phyloP scores from a whole-genome alignment of 129 eudicot species.

The Pseudognaphalium luteoalbum region DNA sequence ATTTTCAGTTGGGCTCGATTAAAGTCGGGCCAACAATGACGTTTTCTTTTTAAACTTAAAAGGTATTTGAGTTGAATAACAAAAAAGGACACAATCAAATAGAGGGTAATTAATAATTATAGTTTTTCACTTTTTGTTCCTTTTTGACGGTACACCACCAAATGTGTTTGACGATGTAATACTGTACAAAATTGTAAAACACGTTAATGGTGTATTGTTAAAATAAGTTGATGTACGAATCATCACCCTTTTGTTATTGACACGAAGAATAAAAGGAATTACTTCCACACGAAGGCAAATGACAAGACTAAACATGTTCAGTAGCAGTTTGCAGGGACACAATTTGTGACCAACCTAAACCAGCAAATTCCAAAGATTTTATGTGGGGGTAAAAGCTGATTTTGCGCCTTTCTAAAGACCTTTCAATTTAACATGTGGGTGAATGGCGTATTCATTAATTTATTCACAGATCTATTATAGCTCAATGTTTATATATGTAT shows the following conservation, averaged over 20 bases:
- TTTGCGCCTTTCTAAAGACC: background rate
- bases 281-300: conserved; percentile 30
- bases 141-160: too few relatives aligned
- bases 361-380: conserved; percentile 8
- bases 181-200: too few relatives aligned
- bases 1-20: background rate
- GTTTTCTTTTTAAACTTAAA: too few relatives aligned
- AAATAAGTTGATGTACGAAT: too few relatives aligned
- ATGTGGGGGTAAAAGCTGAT: conserved; percentile 2
- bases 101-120: too few relatives aligned
- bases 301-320: conserved; percentile 30
- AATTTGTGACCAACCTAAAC: conserved; percentile 22
- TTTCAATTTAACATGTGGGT: background rate
- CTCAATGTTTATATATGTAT: too few relatives aligned
- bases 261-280: conserved; percentile 5
- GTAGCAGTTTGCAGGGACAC: conserved; percentile 13
- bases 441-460: background rate
- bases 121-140: background rate
- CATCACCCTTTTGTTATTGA: background rate
- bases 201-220: too few relatives aligned
- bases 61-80: too few relatives aligned
- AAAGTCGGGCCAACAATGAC: too few relatives aligned
- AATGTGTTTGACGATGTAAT: too few relatives aligned
- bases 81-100: too few relatives aligned
- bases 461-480: background rate